Base-by-base conservation (phyloP, 2,329 filamentous ascomycete species). In the Cryoendolithus antarcticus region DNA sequence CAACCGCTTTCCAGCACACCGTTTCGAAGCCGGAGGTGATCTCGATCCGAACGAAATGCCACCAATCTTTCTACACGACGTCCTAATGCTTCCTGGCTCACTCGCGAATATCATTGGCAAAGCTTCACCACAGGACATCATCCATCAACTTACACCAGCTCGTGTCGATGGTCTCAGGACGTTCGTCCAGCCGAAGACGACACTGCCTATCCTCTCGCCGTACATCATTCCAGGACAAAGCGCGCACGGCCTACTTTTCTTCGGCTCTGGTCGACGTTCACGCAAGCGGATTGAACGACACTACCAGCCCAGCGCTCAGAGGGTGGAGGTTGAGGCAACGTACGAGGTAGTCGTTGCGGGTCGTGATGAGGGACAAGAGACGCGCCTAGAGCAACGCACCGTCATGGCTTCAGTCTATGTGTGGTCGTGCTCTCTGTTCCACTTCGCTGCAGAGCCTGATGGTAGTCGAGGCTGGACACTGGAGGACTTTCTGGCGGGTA, bases 41-140 rank as follows among this genome's bases (percentile, higher is more conserved):
- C 70, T 73, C 48, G 70, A 71, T 4, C 57, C 70, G 9, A 63
- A 58, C 45, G 65, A 72, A 42, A 69, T 71, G 53, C 70, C 71
- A 38, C 69, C 71, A 13, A 73, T 73, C 53, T 66, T 75, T 40
- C 58, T 70, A 6, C 56, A 63, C 24, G 56, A 64, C 11, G 66
- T 74, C 32, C 52, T 76, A 66, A 59, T 63, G 62, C 43, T 66
- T 61, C 51, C 71, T 69, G 56, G 64, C 48, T 52, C 62, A 44
- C 47, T 59, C 38, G 44, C 61, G 41, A 30, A 55, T 44, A 10
- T 62, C 7, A 38, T 54, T 24, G 44, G 44, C 19, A 55, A 51
- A 40, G 50, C 45, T 13, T 49, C 47, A 21, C 11, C 45, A 29
- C 31, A 42, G 34, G 44, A 52, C 34, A 33, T 55, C 24, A 43